phyloP scores from a whole-genome alignment of 2,329 filamentous ascomycete genomes.

The Sclerotinia subarctica region DNA sequence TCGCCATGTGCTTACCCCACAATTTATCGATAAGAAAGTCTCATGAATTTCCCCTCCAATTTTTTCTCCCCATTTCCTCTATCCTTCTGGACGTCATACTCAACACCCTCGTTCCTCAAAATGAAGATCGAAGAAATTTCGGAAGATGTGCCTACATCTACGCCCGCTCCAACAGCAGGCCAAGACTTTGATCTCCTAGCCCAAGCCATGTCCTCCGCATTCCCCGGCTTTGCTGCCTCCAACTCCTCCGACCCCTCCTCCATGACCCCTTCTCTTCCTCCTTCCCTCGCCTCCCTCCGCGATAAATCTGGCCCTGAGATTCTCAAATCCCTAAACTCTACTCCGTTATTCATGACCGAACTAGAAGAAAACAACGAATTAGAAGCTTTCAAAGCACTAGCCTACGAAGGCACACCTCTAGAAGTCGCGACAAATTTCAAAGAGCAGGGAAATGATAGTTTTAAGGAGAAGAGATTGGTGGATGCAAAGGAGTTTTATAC shows the following conservation, averaged over 20 bases:
- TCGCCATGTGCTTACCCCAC: constrained; percentile 16
- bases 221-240: constrained; percentile 15
- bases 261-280: constrained; percentile 46
- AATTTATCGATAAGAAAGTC: constrained; percentile 15
- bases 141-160: constrained; percentile 24
- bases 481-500: constrained; percentile 91
- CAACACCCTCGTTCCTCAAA: background rate
- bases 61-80: constrained; percentile 17
- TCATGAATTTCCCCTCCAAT: constrained; percentile 19
- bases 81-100: background rate
- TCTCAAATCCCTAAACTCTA: constrained; percentile 61
- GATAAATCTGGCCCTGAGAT: constrained; percentile 58
- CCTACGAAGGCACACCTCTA: constrained; percentile 84
- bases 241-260: constrained; percentile 32
- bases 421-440: constrained; percentile 85
- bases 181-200: constrained; percentile 32
- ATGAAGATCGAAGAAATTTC: constrained; percentile 37
- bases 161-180: constrained; percentile 11
- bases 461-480: constrained; percentile 66
- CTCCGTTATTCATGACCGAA: constrained; percentile 94
- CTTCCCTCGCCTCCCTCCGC: constrained; percentile 55
- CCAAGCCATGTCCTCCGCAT: constrained; percentile 32
- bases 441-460: constrained; percentile 88
- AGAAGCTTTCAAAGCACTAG: constrained; percentile 83
- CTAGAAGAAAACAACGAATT: constrained; percentile 81